Evolutionary conservation across 805 yeast genomes (phyloP).

Genomic region (Saturnispora mendoncae): DNA sequence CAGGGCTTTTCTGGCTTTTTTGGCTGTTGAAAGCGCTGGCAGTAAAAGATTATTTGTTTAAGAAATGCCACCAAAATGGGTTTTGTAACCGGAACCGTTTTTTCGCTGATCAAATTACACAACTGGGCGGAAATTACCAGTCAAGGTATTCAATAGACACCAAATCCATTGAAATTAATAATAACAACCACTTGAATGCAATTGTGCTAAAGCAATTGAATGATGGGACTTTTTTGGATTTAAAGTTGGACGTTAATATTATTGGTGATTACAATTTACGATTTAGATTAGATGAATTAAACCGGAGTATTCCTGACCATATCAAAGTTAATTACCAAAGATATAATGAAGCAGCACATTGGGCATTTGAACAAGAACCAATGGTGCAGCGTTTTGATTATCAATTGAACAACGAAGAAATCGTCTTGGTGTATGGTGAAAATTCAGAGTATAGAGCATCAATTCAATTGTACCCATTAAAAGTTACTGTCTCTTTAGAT

Average conservation of each 20-base stretch:
- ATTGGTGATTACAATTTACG: slow-evolving; percentile 52
- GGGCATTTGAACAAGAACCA: slow-evolving; percentile 39
- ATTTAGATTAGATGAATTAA: slow-evolving; percentile 56
- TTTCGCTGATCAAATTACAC: slow-evolving; percentile 40
- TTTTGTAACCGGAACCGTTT: slow-evolving; percentile 74
- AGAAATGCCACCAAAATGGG: slow-evolving; percentile 71
- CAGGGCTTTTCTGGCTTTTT: background rate
- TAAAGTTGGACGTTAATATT: slow-evolving; percentile 54
- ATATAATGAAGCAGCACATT: slow-evolving; percentile 49
- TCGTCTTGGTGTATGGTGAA: slow-evolving; percentile 30
- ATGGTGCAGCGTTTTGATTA: slow-evolving; percentile 19
- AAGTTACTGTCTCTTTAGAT: slow-evolving; percentile 38
- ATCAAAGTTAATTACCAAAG: slow-evolving; percentile 33
- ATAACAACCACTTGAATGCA: slow-evolving; percentile 34
- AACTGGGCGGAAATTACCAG: slow-evolving; percentile 19
- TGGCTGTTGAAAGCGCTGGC: slow-evolving; percentile 20
- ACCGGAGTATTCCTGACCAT: slow-evolving; percentile 23
- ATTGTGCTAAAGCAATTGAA: slow-evolving; percentile 37
- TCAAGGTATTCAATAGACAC: slow-evolving; percentile 37
- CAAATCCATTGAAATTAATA: slow-evolving; percentile 25
- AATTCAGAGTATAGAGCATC: slow-evolving; percentile 32
- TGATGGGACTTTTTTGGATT: slow-evolving; percentile 31
- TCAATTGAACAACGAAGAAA: slow-evolving; percentile 17
- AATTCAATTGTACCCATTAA: slow-evolving; percentile 41
- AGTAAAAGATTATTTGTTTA: slow-evolving; percentile 61